phyloP scores from a whole-genome alignment of 352 stramenopile species.

The Globisporangium spinosum region DNA sequence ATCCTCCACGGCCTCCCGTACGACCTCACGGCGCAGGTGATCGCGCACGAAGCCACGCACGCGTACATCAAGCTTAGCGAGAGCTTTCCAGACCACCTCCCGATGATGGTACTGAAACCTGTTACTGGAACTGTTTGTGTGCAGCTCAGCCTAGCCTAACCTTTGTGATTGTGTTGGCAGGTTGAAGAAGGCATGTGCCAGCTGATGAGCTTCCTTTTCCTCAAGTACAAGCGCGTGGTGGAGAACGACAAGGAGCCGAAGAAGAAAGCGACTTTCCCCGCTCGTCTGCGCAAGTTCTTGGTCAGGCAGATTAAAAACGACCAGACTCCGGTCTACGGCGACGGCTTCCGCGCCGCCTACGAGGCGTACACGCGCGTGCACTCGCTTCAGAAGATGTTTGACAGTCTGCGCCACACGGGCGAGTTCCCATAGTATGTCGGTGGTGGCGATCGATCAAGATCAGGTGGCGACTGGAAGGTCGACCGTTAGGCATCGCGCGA shows the following conservation, averaged over 20 bases:
- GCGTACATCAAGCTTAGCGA: conserved; percentile 70
- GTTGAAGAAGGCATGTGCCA: conserved; percentile 75
- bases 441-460: neutral
- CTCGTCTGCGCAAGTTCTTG: conserved; percentile 56
- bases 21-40: conserved; percentile 62
- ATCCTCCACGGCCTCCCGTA: conserved; percentile 71
- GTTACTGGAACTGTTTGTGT: too few species aligned
- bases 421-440: conserved; percentile 33
- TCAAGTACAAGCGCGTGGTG: conserved; percentile 70
- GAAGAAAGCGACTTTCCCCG: conserved; percentile 36
- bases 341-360: conserved; percentile 61
- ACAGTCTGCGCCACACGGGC: conserved; percentile 43
- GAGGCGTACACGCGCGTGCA: conserved; percentile 61
- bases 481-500: too few species aligned
- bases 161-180: conserved; percentile 14
- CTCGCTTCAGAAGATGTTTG: conserved; percentile 64
- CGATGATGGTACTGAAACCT: conserved; percentile 28
- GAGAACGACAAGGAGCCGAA: conserved; percentile 27
- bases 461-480: too few species aligned
- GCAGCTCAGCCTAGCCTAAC: too few species aligned
- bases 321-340: conserved; percentile 53
- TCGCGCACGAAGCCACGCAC: conserved; percentile 76
- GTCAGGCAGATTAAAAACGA: conserved; percentile 63
- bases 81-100: conserved; percentile 53
- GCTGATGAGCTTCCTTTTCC: conserved; percentile 70